Evolutionary conservation across 306 rosid species (phyloP), one percentile per base, ranked within the genome.

Genomic region (Potentilla sterilis): DNA sequence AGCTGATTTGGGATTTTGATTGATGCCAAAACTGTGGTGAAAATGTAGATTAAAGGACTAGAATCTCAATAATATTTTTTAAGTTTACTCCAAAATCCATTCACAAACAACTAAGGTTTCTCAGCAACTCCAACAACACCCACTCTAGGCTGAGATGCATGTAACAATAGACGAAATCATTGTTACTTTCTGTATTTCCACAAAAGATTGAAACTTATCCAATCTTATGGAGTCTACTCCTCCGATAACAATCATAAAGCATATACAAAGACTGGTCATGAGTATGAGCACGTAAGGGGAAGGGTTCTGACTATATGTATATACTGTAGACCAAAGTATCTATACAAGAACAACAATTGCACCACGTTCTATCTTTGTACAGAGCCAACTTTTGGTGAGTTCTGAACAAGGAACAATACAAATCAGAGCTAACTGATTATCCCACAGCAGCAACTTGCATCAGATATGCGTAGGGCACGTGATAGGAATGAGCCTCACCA

Each of bases 401-500:
- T 43, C 16, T 48, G 24, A 69, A 32, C 58, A 28, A 46, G 41
- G 16, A 69, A 69, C 43, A 28, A 48, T 32, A 34, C 48, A 10
- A 40, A 66, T 41, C 32, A 66, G 49, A 66, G 49, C 34, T n/a
- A 41, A 38, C 70, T 66, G 70, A 66, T 64, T 66, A 66, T n/a
- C 28, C 34, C 28, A 41, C 49, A 40, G 49, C 34, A 66, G 70
- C 18, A 22, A 40, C 18, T 21, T 34, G 49, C 32, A n/a, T 40
- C 67, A 28, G 66, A 66, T 35, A 35, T 48, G 35, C 11, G 64
- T 35, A 62, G 34, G 6, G 40, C 5, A 28, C 24, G 44, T 7
- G 24, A 21, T 18, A 28, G 12, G 42, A 59, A 61, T 67, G 57
- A 6, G 22, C 57, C 35, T 44, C 79, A 62, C 62, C 32, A 75